Evolutionary conservation across 345 rosid species (phyloP).

Genomic region (Salix koriyanagi): DNA sequence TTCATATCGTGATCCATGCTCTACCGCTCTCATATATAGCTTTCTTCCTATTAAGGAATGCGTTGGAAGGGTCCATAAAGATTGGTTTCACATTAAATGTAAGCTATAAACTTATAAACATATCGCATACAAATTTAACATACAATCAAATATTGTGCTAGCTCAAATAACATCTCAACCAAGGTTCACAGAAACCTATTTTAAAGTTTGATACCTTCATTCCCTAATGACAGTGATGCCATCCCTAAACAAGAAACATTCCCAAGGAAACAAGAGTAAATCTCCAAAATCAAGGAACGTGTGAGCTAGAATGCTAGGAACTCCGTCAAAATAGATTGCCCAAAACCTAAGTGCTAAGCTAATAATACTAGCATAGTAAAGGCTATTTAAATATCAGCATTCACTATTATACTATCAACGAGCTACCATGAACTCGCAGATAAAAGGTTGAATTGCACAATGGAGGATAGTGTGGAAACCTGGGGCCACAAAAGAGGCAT

Average conservation of each 20-base stretch:
- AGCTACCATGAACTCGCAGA: neutral
- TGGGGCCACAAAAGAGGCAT: neutral
- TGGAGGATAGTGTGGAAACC: neutral
- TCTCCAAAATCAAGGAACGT: neutral
- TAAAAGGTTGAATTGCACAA: neutral
- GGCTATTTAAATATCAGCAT: neutral
- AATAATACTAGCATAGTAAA: neutral
- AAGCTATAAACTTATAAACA: too few relatives aligned
- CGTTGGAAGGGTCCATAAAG: neutral
- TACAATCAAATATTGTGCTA: neutral
- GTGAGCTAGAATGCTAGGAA: neutral
- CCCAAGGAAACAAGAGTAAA: too few relatives aligned
- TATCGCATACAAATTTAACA: neutral
- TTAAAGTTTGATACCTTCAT: neutral
- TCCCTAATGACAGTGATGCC: neutral
- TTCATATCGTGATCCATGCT: too few relatives aligned
- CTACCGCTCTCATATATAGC: too few relatives aligned
- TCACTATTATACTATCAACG: neutral
- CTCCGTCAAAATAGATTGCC: neutral
- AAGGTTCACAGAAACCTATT: neutral
- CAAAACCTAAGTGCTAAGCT: neutral
- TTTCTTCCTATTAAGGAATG: too few relatives aligned
- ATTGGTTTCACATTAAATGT: neutral
- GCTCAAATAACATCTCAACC: neutral
- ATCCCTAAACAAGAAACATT: neutral